These are phyloP conservation scores for Arachis stenosperma DNA, from an alignment of 306 rosid species.

Conservation along the genomic window DNA sequence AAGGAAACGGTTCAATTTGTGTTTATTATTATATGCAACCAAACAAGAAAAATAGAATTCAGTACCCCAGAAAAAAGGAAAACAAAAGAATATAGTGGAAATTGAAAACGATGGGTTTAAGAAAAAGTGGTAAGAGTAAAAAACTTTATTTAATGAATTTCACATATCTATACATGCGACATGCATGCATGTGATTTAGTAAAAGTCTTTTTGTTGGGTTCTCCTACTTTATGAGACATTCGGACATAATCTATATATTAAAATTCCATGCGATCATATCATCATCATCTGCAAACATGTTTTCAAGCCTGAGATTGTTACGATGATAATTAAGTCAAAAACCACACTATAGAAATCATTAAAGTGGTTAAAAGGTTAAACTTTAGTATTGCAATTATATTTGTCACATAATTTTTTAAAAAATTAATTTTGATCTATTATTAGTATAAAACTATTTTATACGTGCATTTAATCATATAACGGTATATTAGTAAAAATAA, in stretches of 20 bases:
- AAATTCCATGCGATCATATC: conserved; percentile 3
- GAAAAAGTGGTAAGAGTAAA: conserved; percentile 11
- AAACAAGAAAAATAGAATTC: neutral
- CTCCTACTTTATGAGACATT: conserved; percentile 39
- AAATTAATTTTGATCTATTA: no score
- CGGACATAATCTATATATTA: neutral
- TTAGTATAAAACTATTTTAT: no score
- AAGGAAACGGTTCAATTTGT: conserved; percentile 29
- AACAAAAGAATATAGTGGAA: neutral
- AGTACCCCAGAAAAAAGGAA: no score
- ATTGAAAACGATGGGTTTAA: conserved; percentile 28
- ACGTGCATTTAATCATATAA: no score
- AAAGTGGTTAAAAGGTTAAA: no score
- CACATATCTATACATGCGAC: neutral
- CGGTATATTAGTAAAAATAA: no score
- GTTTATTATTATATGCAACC: conserved; percentile 11
- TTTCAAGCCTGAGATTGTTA: conserved; percentile 6
- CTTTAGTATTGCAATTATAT: no score
- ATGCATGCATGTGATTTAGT: neutral
- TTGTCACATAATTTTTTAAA: no score
- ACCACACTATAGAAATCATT: neutral
- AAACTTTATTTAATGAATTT: conserved; percentile 1
- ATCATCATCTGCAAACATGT: neutral
- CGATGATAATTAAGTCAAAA: neutral
- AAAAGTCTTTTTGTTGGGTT: conserved; percentile 32